Percentiles rank a stretch among this genome's conserved stretches.
Evolutionary conservation across 805 yeast species (phyloP).

Genomic region (Metschnikowia rubicola): DNA sequence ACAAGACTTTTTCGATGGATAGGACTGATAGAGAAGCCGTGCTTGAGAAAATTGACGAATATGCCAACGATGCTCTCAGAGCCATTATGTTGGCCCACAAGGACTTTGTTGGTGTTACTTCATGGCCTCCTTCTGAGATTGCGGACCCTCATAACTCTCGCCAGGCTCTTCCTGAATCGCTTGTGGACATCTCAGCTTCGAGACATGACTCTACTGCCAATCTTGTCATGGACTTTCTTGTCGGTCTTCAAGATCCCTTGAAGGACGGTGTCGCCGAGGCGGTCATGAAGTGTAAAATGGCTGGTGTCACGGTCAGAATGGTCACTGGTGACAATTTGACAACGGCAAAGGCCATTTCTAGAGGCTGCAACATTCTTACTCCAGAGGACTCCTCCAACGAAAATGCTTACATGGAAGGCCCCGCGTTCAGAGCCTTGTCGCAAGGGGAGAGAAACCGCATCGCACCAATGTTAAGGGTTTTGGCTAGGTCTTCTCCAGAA

Average conservation of each 20-base stretch:
- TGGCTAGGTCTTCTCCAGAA: slow-evolving; percentile 95
- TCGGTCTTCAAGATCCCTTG: slow-evolving; percentile 94
- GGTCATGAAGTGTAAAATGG: slow-evolving; percentile 76
- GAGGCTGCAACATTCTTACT: slow-evolving; percentile 73
- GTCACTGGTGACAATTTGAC: slow-evolving; percentile 94
- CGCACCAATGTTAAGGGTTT: slow-evolving; percentile 74
- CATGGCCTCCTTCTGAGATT: slow-evolving; percentile 69
- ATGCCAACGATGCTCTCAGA: slow-evolving; percentile 79
- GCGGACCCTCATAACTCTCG: slow-evolving; percentile 26
- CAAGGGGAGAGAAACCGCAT: slow-evolving; percentile 52
- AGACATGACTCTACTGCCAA: slow-evolving; percentile 22
- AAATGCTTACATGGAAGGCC: slow-evolving; percentile 85
- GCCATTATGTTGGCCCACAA: slow-evolving; percentile 85
- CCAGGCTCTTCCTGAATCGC: slow-evolving; percentile 41
- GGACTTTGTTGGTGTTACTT: slow-evolving; percentile 47
- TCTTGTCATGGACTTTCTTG: slow-evolving; percentile 50
- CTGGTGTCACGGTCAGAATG: slow-evolving; percentile 96
- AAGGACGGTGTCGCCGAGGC: slow-evolving; percentile 89
- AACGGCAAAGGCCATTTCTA: slow-evolving; percentile 90
- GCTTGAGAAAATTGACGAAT: slow-evolving; percentile 40
- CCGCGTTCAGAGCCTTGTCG: slow-evolving; percentile 69
- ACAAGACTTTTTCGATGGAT: slow-evolving; percentile 28
- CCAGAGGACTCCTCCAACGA: slow-evolving; percentile 51
- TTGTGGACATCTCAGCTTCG: slow-evolving; percentile 24
- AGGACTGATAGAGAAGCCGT: slow-evolving; percentile 27